A percentile compares a stretch with the other conserved stretches of the same genome.
These are phyloP conservation scores for Dothideomycetes sp. DNA, from an alignment of 2,329 filamentous ascomycete species.

Conservation along the genomic window DNA sequence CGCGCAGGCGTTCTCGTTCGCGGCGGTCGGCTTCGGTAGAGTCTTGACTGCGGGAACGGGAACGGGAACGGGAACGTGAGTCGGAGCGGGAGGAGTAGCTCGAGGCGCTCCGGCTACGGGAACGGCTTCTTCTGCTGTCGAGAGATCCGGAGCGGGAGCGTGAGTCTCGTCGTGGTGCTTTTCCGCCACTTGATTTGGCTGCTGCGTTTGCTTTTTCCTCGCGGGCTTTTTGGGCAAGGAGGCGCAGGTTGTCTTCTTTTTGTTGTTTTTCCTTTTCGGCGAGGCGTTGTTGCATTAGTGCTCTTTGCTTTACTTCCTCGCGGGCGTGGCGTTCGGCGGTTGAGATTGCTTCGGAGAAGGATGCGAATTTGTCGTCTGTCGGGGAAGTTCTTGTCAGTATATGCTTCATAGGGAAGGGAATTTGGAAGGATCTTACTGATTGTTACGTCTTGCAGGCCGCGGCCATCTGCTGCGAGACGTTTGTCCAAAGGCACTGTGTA, in stretches of 20 bases:
- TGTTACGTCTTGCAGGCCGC: constrained; percentile 82
- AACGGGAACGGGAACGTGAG: constrained; percentile 30
- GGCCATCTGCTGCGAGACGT: constrained; percentile 83
- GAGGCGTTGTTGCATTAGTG: constrained; percentile 88
- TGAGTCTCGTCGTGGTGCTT: constrained; percentile 15
- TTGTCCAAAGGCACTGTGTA: constrained; percentile 96
- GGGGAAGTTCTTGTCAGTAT: too few species aligned
- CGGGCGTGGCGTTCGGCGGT: constrained; percentile 90
- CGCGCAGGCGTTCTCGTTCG: constrained; percentile 67
- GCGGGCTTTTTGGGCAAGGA: constrained; percentile 81
- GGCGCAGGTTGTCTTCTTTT: constrained; percentile 85
- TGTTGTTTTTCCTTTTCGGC: constrained; percentile 93
- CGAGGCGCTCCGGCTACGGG: constrained; percentile 15
- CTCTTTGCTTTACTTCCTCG: constrained; percentile 87
- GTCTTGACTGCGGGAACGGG: constrained; percentile 30
- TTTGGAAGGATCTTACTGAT: too few species aligned
- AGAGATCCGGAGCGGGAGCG: constrained; percentile 23
- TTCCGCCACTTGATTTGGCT: background rate
- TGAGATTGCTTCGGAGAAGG: constrained; percentile 88
- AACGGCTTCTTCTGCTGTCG: constrained; percentile 20
- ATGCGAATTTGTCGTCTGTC: constrained; percentile 97
- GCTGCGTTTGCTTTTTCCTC: constrained; percentile 50
- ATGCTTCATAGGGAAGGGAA: too few species aligned
- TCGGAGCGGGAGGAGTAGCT: constrained; percentile 16
- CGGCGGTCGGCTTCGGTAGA: constrained; percentile 39